A percentile compares a stretch with the other conserved stretches of the same genome.
Conservation (phyloP, 352 stramenopile species). For the Pseudoperonospora humuli region DNA sequence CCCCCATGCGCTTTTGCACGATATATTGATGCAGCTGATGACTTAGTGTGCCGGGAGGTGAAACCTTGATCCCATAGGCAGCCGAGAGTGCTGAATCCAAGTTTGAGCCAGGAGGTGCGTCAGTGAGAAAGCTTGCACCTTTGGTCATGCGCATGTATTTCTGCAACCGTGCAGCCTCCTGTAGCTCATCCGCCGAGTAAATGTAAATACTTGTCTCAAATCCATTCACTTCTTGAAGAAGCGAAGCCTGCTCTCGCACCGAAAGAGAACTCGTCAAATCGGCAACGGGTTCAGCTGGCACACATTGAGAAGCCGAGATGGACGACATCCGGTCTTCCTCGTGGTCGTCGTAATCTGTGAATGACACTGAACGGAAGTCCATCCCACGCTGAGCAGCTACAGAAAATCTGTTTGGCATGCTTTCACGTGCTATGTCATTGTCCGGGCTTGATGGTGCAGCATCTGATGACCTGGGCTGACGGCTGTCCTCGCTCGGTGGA, state of each 20-base stretch:
- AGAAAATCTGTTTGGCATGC: constrained; percentile 13
- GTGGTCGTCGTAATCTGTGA: constrained; percentile 21
- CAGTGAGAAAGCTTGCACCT: constrained; percentile 4
- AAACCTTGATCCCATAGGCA: constrained; percentile 9
- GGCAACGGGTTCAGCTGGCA: constrained; percentile 28
- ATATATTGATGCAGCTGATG: constrained; percentile 33
- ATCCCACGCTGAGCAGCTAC: constrained; percentile 7
- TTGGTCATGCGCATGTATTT: constrained; percentile 36
- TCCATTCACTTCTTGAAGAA: constrained; percentile 58
- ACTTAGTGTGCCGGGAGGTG: constrained; percentile 20
- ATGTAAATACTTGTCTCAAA: constrained; percentile 61
- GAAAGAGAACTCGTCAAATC: constrained; percentile 42
- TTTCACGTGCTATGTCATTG: constrained; percentile 14
- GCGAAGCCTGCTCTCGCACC: constrained; percentile 42
- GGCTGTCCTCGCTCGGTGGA: constrained; percentile 11
- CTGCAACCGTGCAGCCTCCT: constrained; percentile 47
- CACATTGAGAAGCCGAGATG: constrained; percentile 24
- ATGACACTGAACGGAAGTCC: constrained; percentile 21
- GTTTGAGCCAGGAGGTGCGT: constrained; percentile 7
- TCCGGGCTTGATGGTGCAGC: neutral
- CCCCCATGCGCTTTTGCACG: constrained; percentile 23
- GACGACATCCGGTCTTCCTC: constrained; percentile 19
- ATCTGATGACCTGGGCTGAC: constrained; percentile 5
- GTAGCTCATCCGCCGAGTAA: constrained; percentile 70
- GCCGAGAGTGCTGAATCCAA: constrained; percentile 9